A percentile compares a stretch with the other conserved stretches of the same genome.
phyloP scores from a whole-genome alignment of 805 yeast genomes.

The Wickerhamiella brachini region DNA sequence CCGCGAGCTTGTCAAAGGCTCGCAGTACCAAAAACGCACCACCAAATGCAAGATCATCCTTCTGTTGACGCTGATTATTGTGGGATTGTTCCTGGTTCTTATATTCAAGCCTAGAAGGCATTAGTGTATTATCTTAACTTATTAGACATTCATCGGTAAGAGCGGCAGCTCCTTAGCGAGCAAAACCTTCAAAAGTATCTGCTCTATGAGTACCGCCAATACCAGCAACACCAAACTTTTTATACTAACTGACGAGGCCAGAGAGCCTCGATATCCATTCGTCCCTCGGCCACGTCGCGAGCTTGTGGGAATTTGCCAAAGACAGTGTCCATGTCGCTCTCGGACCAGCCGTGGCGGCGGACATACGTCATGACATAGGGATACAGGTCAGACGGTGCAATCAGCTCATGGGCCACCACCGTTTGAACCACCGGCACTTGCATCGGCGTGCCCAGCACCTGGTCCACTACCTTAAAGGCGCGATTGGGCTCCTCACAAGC shows the following conservation, averaged over 20 bases:
- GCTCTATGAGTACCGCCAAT: too few relatives aligned
- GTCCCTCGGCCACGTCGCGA: neutral
- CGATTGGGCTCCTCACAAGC: constrained; percentile 5
- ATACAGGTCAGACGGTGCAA: constrained; percentile 3
- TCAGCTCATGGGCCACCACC: constrained; percentile 1
- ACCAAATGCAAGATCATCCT: constrained; percentile 83
- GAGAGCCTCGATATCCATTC: constrained; percentile 6
- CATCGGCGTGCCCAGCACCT: constrained; percentile 8
- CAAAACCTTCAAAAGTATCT: too few relatives aligned
- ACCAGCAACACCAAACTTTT: too few relatives aligned
- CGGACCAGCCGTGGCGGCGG: constrained; percentile 2
- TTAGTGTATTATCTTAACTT: constrained; percentile 1
- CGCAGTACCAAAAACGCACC: constrained; percentile 70
- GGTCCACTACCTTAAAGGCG: constrained; percentile 11
- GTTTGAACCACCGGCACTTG: constrained; percentile 3
- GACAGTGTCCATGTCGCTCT: constrained; percentile 7
- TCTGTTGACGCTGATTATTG: constrained; percentile 53
- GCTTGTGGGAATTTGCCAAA: constrained; percentile 2
- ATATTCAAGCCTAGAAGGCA: constrained; percentile 36
- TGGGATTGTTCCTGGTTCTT: constrained; percentile 56
- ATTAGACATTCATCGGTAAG: neutral
- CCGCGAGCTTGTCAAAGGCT: constrained; percentile 62
- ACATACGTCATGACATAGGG: constrained; percentile 6
- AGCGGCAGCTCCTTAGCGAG: too few relatives aligned
- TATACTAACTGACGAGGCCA: constrained; percentile 4